phyloP scores from a whole-genome alignment of 1,139 yeast genomes.

The Suzukiozyma palmioleophila region DNA sequence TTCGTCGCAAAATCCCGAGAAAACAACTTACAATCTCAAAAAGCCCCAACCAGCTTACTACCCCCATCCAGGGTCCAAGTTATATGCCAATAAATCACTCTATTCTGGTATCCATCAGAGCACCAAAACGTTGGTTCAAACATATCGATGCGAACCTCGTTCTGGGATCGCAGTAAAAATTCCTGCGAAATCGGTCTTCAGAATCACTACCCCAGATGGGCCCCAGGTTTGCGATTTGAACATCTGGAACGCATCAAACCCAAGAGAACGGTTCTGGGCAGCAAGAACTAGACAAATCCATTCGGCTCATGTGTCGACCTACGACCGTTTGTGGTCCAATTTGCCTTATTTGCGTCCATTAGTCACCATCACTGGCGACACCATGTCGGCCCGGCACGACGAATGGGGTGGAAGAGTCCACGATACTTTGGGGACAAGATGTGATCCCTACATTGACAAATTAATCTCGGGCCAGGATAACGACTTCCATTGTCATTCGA shows the following conservation, averaged over 20 bases:
- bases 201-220: constrained; percentile 62
- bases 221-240: constrained; percentile 70
- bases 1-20: constrained; percentile 37
- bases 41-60: constrained; percentile 55
- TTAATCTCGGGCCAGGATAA: constrained; percentile 60
- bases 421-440: constrained; percentile 63
- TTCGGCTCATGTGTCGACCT: constrained; percentile 60
- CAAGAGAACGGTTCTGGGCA: constrained; percentile 66
- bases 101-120: constrained; percentile 44
- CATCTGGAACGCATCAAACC: constrained; percentile 58
- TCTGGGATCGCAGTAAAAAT: constrained; percentile 59
- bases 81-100: constrained; percentile 46
- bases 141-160: constrained; percentile 45
- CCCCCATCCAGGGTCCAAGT: constrained; percentile 51
- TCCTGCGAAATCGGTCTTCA: constrained; percentile 53
- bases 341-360: constrained; percentile 61
- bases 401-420: constrained; percentile 67
- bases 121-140: constrained; percentile 31
- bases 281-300: constrained; percentile 64
- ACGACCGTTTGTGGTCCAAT: constrained; percentile 61
- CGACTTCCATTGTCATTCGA: constrained; percentile 66
- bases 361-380: constrained; percentile 59
- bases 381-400: constrained; percentile 51
- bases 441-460: constrained; percentile 67
- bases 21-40: constrained; percentile 38